A percentile compares a stretch with the other conserved stretches of the same genome.
Conservation (phyloP, 2,329 filamentous ascomycete species). For the Lasiodiplodia sp. region DNA sequence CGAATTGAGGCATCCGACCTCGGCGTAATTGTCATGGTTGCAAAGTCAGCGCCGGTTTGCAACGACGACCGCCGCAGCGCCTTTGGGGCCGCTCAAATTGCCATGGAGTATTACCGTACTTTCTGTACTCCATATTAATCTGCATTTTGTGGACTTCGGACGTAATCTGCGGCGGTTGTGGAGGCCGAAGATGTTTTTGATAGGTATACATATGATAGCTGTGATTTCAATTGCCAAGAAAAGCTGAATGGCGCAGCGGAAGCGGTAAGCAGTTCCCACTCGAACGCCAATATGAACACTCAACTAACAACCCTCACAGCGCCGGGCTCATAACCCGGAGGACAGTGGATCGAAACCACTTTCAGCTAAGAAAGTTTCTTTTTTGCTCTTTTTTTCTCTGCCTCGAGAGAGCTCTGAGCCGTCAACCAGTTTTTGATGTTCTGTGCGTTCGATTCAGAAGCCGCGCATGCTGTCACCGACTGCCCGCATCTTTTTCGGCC, state of each 20-base stretch:
- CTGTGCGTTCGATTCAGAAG: neutral
- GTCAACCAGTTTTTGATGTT: neutral
- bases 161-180: no score
- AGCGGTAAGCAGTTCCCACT: neutral
- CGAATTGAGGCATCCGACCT: no score
- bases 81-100: no score
- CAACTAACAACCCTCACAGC: slow-evolving; percentile 10
- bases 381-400: neutral
- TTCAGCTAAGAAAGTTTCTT: slow-evolving; percentile 27
- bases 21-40: no score
- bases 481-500: neutral
- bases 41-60: no score
- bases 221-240: neutral
- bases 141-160: no score
- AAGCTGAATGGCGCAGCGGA: slow-evolving; percentile 1
- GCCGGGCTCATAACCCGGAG: slow-evolving; percentile 45
- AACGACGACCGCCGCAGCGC: no score
- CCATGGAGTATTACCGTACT: rapidly evolving
- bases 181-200: no score
- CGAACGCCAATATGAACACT: neutral
- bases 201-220: rapidly evolving
- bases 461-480: neutral
- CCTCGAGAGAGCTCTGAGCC: neutral
- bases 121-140: no score
- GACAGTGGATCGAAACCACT: slow-evolving; percentile 42